Evolutionary conservation across 2,329 filamentous ascomycete species (phyloP), one percentile per base, ranked within the genome.

Genomic region (Plectosphaerella cucumerina): DNA sequence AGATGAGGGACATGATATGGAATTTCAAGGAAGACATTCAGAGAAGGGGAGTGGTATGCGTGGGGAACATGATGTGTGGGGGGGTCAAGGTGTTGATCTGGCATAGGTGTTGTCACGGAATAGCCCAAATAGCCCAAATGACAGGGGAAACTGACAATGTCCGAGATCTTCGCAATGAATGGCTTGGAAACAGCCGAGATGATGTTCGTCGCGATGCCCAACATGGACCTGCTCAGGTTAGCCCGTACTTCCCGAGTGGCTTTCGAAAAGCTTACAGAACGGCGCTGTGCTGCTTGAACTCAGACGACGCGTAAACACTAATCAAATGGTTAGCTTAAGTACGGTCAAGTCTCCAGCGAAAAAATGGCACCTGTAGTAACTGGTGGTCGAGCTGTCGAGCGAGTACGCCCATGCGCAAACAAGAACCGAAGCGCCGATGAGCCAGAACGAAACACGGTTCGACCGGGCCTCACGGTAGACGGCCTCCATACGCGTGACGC

Each of bases 131-230:
- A n/a, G n/a, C n/a, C n/a, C n/a, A n/a, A n/a, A n/a, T n/a, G n/a
- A n/a, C n/a, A n/a, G n/a, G 26, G 6, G 26, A 8, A 31, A 9
- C 26, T 8, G 9, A 31, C 26, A 8, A 84, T 80, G 58, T 84
- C 78, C 6, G 81, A 79, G 35, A 84, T 67, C 62, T 84, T 84
- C 48, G 79, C 80, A 63, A 84, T 77, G 10, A 79, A 81, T 15
- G 81, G 80, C 59, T 84, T 84, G 51, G 78, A 73, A 15, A 82
- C 75, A 4, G 80, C 77, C 47, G 70, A 70, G 43, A 74, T 62
- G 48, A 74, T 70, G 31, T 60, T 63, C 3, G 60, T 64, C 4
- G 65, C 65, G 23, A 62, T 65, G 6, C 55, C 58, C 18, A 65
- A 54, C 3, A 62, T 63, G 8, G 62, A 60, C 26, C 26, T 31